Evolutionary conservation across 208 protist species (phyloP), one percentile per base, ranked within the genome.

Genomic region (Leishmania martiniquensis): DNA sequence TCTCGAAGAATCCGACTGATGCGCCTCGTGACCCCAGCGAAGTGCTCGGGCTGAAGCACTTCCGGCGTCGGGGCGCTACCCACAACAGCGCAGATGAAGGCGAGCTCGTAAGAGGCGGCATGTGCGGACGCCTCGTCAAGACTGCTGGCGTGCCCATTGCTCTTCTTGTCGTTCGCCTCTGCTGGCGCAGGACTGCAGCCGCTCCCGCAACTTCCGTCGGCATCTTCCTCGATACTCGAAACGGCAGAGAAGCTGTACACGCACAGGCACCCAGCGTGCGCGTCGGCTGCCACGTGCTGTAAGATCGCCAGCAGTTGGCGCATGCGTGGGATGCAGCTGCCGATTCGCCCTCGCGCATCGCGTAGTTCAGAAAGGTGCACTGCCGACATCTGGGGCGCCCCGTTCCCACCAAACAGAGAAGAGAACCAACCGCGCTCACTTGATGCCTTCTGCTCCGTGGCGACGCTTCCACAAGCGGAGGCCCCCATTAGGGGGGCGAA

Each of bases 371-470:
- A 63, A 67, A 83, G 72, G 70, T 76, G 75, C 69, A 62, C 74
- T 37, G 82, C 75, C 32, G 78, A 80, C 75, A 81, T 81, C 69
- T 75, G 79, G 69, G 60, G 54, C 57, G 57, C 22, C 42, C 72
- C 79, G 52, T 34, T 57, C 22, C 82, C 63, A 39, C 81, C 78
- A 71, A 88, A 93, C 29, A 93, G 45, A 32, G 89, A 86, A 2
- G 91, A 86, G 70, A 95, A 78, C 89, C 86, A 95, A 34, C 87
- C 81, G 3, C 65, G 44, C 15, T 75, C 71, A 42, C 69, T 55
- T 20, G 45, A 39, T 12, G 29, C 62, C 45, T 81, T 78, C 81
- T 51, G 47, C 57, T 37, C 34, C 68, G 47, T 6, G 6, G 57
- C 59, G 44, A 32, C 13, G 32, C 29, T n/a, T 4, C 52, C 70